Conservation (phyloP, 108 stramenopile genomes). For the Nitzschia palea region DNA sequence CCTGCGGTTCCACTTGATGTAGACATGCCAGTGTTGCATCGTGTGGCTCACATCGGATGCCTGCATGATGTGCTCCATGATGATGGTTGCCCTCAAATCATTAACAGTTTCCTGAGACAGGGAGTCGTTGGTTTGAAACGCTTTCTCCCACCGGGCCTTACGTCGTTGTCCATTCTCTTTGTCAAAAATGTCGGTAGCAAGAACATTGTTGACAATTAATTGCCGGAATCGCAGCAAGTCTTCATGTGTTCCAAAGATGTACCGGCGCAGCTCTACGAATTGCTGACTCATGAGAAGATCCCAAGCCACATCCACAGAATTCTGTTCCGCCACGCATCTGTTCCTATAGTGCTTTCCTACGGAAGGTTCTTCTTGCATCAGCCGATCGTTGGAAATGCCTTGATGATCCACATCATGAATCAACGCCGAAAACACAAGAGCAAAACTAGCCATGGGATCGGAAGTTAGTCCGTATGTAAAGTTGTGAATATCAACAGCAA, state of each 20-base stretch:
- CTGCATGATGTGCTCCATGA: slow-evolving; percentile 48
- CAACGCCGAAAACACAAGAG: slow-evolving; percentile 13
- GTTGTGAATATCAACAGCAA: slow-evolving; percentile 16
- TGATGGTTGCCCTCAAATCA: slow-evolving; percentile 32
- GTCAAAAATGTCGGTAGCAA: slow-evolving; percentile 45
- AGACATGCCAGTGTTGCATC: slow-evolving; percentile 27
- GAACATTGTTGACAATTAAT: slow-evolving; percentile 46
- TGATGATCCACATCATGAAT: slow-evolving; percentile 21
- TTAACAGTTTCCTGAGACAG: neutral
- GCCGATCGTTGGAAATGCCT: slow-evolving; percentile 33
- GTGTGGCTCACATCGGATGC: slow-evolving; percentile 48
- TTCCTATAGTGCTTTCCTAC: slow-evolving; percentile 55
- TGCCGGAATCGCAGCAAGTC: slow-evolving; percentile 46
- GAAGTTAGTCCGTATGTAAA: slow-evolving; percentile 29
- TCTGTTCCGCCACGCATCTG: slow-evolving; percentile 57
- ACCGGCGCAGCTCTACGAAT: slow-evolving; percentile 11
- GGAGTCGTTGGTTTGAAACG: slow-evolving; percentile 7
- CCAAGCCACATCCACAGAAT: slow-evolving; percentile 24
- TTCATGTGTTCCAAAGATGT: neutral
- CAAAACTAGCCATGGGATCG: slow-evolving; percentile 16
- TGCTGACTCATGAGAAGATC: slow-evolving; percentile 15
- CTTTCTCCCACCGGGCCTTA: slow-evolving; percentile 38
- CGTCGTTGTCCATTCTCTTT: slow-evolving; percentile 23
- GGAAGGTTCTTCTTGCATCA: slow-evolving; percentile 22
- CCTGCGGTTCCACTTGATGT: slow-evolving; percentile 19